Evolutionary conservation across 129 eudicot species (phyloP).

Genomic region (Pseudognaphalium luteoalbum): DNA sequence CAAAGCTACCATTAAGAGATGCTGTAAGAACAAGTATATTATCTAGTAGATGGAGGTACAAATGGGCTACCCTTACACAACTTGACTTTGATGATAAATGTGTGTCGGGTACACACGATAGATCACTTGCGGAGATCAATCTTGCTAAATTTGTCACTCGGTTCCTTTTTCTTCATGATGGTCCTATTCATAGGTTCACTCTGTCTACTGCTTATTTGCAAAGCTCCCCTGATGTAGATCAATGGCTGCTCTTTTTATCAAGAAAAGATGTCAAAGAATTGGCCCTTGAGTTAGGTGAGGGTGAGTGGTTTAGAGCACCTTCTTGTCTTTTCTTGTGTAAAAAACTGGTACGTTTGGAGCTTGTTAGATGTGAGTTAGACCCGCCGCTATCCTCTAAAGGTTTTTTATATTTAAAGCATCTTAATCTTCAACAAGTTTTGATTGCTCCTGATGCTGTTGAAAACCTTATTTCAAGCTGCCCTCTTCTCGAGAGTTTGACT

Average conservation of each 20-base stretch:
- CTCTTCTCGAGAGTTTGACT: slow-evolving; percentile 86
- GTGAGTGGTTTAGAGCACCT: slow-evolving; percentile 88
- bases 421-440: slow-evolving; percentile 83
- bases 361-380: slow-evolving; percentile 85
- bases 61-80: slow-evolving; percentile 24
- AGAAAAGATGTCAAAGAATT: slow-evolving; percentile 74
- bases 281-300: slow-evolving; percentile 78
- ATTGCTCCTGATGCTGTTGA: slow-evolving; percentile 72
- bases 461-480: slow-evolving; percentile 71
- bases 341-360: slow-evolving; percentile 72
- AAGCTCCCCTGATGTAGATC: slow-evolving; percentile 81
- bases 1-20: slow-evolving; percentile 61
- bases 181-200: slow-evolving; percentile 78
- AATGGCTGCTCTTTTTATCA: slow-evolving; percentile 89
- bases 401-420: slow-evolving; percentile 55
- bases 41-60: slow-evolving; percentile 15
- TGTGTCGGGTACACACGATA: slow-evolving; percentile 38
- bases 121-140: slow-evolving; percentile 41
- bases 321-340: slow-evolving; percentile 61
- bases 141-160: slow-evolving; percentile 62
- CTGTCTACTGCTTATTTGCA: slow-evolving; percentile 60
- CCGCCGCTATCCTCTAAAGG: slow-evolving; percentile 76
- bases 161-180: slow-evolving; percentile 82
- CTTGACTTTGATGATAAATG: slow-evolving; percentile 19
- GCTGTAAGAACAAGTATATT: slow-evolving; percentile 14